Conservation (phyloP, 768 basidiomycete genomes). For the Leucosporidium yakuticum region DNA sequence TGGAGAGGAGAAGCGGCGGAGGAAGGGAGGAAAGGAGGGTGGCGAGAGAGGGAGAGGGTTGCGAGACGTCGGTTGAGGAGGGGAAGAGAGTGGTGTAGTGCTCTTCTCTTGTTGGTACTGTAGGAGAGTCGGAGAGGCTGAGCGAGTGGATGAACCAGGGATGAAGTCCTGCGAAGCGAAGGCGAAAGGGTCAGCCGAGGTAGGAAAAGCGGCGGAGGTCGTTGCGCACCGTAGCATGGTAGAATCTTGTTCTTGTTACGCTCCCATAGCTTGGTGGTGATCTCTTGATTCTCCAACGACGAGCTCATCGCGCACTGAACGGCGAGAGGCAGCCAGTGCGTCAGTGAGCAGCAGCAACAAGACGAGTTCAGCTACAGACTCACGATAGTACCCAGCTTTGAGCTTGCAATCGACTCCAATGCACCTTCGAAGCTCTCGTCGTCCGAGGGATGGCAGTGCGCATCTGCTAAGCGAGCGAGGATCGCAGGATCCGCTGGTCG, state of each 20-base stretch:
- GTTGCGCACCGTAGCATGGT: conserved; percentile 76
- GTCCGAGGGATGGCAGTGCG: conserved; percentile 91
- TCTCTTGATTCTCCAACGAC: conserved; percentile 31
- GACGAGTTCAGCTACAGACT: background rate
- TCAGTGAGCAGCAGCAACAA: too few relatives aligned
- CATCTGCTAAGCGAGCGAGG: conserved; percentile 57
- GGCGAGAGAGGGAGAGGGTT: conserved; percentile 24
- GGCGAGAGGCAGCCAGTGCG: conserved; percentile 76
- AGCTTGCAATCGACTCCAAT: conserved; percentile 55
- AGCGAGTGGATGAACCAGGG: conserved; percentile 66
- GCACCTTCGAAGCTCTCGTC: conserved; percentile 49
- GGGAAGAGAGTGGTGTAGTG: conserved; percentile 73
- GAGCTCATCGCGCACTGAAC: conserved; percentile 47
- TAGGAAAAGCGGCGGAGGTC: background rate
- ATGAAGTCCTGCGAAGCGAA: conserved; percentile 71
- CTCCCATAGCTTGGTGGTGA: conserved; percentile 20
- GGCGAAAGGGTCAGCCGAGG: background rate
- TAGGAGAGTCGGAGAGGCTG: conserved; percentile 1
- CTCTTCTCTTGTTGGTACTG: conserved; percentile 49
- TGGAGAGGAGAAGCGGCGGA: conserved; percentile 58
- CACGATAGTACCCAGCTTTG: conserved; percentile 50
- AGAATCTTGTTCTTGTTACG: conserved; percentile 47
- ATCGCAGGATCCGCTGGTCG: background rate
- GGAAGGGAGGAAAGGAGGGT: conserved; percentile 61
- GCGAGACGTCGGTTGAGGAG: conserved; percentile 27